Conservation (phyloP, 225 moss, liverwort and hornwort species). For the Polytrichum commune region DNA sequence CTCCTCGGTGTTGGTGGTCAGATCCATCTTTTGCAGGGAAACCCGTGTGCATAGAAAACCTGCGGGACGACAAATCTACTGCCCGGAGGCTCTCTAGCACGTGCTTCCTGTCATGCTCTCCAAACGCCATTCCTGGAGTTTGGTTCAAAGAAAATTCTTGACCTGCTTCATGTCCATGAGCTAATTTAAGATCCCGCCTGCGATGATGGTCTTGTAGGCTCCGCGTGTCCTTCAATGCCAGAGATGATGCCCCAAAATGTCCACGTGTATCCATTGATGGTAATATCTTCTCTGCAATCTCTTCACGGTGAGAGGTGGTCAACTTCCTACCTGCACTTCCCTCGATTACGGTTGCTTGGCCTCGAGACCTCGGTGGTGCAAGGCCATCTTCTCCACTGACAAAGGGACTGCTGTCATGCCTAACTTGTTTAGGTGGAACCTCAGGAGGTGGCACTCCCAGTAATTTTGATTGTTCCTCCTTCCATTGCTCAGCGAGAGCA, state of each 20-base stretch:
- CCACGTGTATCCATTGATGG: conserved; percentile 5
- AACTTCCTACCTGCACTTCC: conserved; percentile 28
- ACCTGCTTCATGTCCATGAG: conserved; percentile 8
- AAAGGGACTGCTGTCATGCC: conserved; percentile 14
- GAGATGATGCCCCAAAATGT: conserved; percentile 9
- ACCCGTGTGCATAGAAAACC: conserved; percentile 28
- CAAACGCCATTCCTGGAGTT: conserved; percentile 27
- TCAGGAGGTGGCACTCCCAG: conserved; percentile 32
- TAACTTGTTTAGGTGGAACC: conserved; percentile 17
- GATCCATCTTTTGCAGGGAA: conserved; percentile 25
- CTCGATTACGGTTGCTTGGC: conserved; percentile 25
- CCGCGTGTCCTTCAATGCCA: too few species aligned
- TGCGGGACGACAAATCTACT: conserved; percentile 41
- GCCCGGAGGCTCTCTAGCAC: conserved; percentile 53
- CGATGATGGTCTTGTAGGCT: too few species aligned
- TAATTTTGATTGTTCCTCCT: conserved; percentile 66
- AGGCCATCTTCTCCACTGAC: conserved; percentile 27
- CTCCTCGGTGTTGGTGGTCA: conserved; percentile 23
- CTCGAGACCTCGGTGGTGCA: conserved; percentile 17
- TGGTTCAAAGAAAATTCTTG: neutral
- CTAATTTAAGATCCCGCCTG: neutral
- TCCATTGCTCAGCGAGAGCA: conserved; percentile 81
- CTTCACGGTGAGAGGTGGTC: conserved; percentile 16
- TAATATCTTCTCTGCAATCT: conserved; percentile 7
- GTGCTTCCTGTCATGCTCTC: conserved; percentile 55